Evolutionary conservation across 768 basidiomycete species (phyloP).

Genomic region (Lactarius sp.): DNA sequence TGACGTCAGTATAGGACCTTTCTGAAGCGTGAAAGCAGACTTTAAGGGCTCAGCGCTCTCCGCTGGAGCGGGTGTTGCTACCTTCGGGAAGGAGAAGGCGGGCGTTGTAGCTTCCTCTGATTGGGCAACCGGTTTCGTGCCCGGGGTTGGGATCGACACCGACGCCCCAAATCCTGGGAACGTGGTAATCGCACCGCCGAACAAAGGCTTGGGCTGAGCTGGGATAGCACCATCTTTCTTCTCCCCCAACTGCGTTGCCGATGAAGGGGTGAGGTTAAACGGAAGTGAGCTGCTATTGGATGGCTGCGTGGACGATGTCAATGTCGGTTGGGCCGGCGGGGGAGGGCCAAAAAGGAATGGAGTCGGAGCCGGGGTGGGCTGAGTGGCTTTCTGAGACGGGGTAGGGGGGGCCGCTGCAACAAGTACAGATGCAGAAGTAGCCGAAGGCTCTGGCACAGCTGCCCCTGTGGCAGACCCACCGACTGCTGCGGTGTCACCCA

Average conservation of each 20-base stretch:
- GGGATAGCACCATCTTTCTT: slow-evolving; percentile 1
- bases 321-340: neutral
- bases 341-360: slow-evolving; percentile 10
- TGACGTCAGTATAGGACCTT: slow-evolving; percentile 3
- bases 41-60: slow-evolving; percentile 18
- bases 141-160: neutral
- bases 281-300: slow-evolving; percentile 11
- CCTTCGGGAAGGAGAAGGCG: slow-evolving; percentile 7
- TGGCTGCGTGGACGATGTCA: neutral
- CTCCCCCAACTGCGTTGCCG: slow-evolving; percentile 1
- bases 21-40: slow-evolving; percentile 6
- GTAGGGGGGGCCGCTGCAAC: neutral
- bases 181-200: slow-evolving; percentile 4
- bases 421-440: neutral
- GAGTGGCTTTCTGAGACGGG: neutral
- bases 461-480: neutral
- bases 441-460: neutral
- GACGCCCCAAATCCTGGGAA: slow-evolving; percentile 21
- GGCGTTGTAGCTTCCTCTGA: slow-evolving; percentile 9
- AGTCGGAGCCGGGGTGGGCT: neutral
- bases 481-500: neutral
- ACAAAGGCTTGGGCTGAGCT: slow-evolving; percentile 8
- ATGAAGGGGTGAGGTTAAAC: slow-evolving; percentile 15
- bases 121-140: neutral
- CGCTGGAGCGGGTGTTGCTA: neutral